Evolutionary conservation across 2,329 filamentous ascomycete species (phyloP).

Genomic region (Kalaharituber pfeilii): DNA sequence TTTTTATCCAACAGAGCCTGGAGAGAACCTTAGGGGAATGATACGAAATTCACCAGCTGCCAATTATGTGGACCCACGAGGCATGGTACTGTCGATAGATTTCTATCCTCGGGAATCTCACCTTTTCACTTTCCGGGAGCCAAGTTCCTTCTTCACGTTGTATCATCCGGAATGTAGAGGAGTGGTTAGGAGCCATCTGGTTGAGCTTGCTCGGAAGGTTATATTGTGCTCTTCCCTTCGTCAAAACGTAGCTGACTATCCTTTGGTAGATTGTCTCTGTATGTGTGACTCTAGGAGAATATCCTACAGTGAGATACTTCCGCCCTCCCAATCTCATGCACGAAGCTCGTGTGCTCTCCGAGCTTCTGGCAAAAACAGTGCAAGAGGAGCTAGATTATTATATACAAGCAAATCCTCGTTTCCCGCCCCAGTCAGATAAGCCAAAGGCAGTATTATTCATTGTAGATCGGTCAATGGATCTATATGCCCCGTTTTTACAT

Average conservation of each 20-base stretch:
- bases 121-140: slow-evolving; percentile 78
- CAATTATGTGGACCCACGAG: slow-evolving; percentile 57
- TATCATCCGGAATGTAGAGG: slow-evolving; percentile 83
- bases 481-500: slow-evolving; percentile 72
- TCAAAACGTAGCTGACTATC: neutral
- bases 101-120: slow-evolving; percentile 85
- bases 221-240: neutral
- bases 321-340: slow-evolving; percentile 56
- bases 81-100: slow-evolving; percentile 69
- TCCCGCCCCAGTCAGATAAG: slow-evolving; percentile 51
- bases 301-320: slow-evolving; percentile 85
- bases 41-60: slow-evolving; percentile 17
- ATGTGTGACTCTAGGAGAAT: slow-evolving; percentile 84
- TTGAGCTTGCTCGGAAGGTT: slow-evolving; percentile 75
- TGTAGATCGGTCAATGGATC: slow-evolving; percentile 82
- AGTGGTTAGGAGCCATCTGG: slow-evolving; percentile 66
- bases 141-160: slow-evolving; percentile 84
- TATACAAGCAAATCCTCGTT: slow-evolving; percentile 65
- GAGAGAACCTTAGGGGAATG: slow-evolving; percentile 14
- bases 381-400: slow-evolving; percentile 85
- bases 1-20: slow-evolving; percentile 9
- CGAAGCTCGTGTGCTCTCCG: slow-evolving; percentile 73
- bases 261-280: slow-evolving; percentile 54
- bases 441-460: slow-evolving; percentile 73
- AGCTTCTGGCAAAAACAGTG: slow-evolving; percentile 75